These are phyloP conservation scores for Stenocarpella maydis DNA, from an alignment of 2,329 filamentous ascomycete species.

Conservation along the genomic window DNA sequence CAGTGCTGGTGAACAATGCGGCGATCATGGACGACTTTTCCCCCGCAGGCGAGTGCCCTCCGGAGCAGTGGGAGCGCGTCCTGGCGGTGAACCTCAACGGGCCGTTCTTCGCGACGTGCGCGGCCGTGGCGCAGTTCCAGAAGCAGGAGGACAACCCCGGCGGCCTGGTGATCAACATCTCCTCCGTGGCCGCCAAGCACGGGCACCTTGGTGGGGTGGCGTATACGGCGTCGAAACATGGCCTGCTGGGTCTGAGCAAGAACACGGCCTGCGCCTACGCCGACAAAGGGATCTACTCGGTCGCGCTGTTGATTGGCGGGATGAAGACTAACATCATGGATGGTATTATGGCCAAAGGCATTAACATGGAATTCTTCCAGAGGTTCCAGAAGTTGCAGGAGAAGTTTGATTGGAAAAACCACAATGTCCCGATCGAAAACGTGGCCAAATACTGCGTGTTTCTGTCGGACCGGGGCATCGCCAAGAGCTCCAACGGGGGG, in stretches of 20 bases:
- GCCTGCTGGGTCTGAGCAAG: constrained; percentile 54
- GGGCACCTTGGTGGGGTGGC: constrained; percentile 52
- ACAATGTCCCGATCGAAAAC: constrained; percentile 43
- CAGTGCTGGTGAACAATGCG: constrained; percentile 53
- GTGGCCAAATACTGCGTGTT: constrained; percentile 52
- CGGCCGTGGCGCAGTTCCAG: constrained; percentile 49
- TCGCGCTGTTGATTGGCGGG: constrained; percentile 60
- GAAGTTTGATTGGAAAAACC: constrained; percentile 42
- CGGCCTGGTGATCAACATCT: constrained; percentile 53
- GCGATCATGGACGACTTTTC: constrained; percentile 53
- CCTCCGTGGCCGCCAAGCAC: constrained; percentile 46
- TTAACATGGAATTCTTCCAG: constrained; percentile 46
- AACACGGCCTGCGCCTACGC: constrained; percentile 66
- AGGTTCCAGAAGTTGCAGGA: constrained; percentile 41
- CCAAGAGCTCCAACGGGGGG: constrained; percentile 45
- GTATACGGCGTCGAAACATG: constrained; percentile 55
- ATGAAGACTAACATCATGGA: constrained; percentile 64
- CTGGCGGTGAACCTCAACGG: constrained; percentile 53
- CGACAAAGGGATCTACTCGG: constrained; percentile 59
- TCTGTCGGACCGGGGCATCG: constrained; percentile 46
- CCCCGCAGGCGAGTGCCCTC: constrained; percentile 48
- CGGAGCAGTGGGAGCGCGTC: constrained; percentile 50
- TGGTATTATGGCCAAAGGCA: constrained; percentile 50
- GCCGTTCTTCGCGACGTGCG: constrained; percentile 53
- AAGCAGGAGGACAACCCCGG: constrained; percentile 43